Evolutionary conservation across 495 filamentous ascomycete species (phyloP), one percentile per base, ranked within the genome.

Genomic region (Penicillium bialowiezense): DNA sequence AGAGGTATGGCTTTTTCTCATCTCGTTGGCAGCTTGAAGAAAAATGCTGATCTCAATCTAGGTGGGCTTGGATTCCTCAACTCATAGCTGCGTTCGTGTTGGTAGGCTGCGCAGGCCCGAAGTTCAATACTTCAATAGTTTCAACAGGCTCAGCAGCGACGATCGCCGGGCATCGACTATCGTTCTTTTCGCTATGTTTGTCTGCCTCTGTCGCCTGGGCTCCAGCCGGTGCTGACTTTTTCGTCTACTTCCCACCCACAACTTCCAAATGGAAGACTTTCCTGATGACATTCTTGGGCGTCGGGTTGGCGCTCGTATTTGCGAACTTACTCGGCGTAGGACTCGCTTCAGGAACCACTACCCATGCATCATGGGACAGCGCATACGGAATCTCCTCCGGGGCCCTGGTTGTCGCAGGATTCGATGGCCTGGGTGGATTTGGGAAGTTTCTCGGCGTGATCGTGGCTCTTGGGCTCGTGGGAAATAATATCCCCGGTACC

Each of bases 281-380:
- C 52, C 26, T 59, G 29, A 62, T 74, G 58, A 75, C 72, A 8
- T 63, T 70, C 26, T 49, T 68, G 19, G 81, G 81, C 0, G 60
- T 82, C 2, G 58, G 63, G 2, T 47, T 78, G 3, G 72, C 77
- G 37, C 70, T 79, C 40, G 66, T 67, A 12, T 74, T 85, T 39
- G 77, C 79, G 21, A 80, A 83, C 48, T 44, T 87, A 20, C 62
- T 88, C 15, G 86, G 86, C 5, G 75, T 86, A 14, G 86, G 86
- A 0, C 75, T 90, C 4, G 84, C 69, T 3, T 80, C 78, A 0
- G 86, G 84, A 10, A 69, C 81, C 3, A 33, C 64, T 1, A 71
- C 67, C 3, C 74, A 81, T 51, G 41, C 67, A 0, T 52, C 54
- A 2, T 86, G 81, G 80, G 55, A 54, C 0, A 67, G 59, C 2